Evolutionary conservation across 2,329 filamentous ascomycete species (phyloP), one percentile per base, ranked within the genome.

Genomic region (Exophiala phaeomuriformis): DNA sequence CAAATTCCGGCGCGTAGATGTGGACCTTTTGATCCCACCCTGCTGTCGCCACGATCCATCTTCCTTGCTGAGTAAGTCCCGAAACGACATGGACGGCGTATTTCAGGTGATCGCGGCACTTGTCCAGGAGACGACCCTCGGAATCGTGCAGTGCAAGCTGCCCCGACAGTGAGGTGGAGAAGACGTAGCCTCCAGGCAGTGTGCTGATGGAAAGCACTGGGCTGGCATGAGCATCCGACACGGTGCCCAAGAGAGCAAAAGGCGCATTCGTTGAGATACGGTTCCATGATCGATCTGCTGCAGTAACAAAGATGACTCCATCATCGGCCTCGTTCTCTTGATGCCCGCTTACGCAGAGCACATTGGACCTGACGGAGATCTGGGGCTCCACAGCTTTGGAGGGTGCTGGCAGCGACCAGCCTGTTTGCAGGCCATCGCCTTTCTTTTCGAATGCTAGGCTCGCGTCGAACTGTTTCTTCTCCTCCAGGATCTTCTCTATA

Each of bases 141-240:
- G 9, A 69, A 66, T 55, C 75, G 56, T 76, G 76, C 1, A 82
- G 66, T 31, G 75, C 63, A 3, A 83, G 61, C 50, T 77, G 75
- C 3, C 81, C 81, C 6, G 80, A 82, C 80, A 83, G 83, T 42
- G 75, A 78, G 12, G 76, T 74, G 47, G 75, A 70, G n/a, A 82
- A 64, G 9, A 80, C 59, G 59, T 74, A 73, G 46, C 59, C 69
- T n/a, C 69, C 59, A 4, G 67, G 61, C 4, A 80, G 57, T 4
- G 71, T 67, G 30, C 69, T 64, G 48, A 74, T 71, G 19, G 79
- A 81, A 7, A 84, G 66, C 32, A 82, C 74, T 0, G 81, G 80
- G 8, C 61, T 62, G 12, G 55, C 58, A 40, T 60, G 54, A 30
- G 64, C 61, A 41, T 57, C 57, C 2, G 41, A 39, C 3, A 55